Evolutionary conservation across 129 eudicot species (phyloP), one percentile per base, ranked within the genome.

Genomic region (Escallonia herrerae): DNA sequence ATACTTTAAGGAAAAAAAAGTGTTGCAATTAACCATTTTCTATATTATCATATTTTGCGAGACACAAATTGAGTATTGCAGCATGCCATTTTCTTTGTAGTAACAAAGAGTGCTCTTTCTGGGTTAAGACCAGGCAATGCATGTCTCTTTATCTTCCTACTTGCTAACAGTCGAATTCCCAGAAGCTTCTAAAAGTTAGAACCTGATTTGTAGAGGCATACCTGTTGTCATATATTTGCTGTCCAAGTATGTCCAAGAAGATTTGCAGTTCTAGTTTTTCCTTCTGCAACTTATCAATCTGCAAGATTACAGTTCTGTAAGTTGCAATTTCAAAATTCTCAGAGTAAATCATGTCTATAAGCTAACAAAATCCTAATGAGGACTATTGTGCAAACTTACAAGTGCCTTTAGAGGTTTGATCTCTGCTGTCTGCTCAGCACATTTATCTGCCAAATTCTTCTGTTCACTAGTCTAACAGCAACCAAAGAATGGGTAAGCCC

Each of bases 221-320:
- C 95, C 95, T 86, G 49, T 81, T 82, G 66, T 93, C 98, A 72
- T 83, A 78, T 59, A 84, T 85, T 68, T 84, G 83, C 70, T 88
- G 87, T 61, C 89, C 91, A 66, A 83, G 61, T 89, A 93, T 93
- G 76, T 93, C 96, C 72, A 93, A 73, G 54, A 81, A 79, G 44
- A 83, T 81, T 72, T 83, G 87, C 57, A 84, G 76, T 80, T 93
- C 98, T 71, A 75, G 66, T 56, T 80, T 81, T 65, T 88, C 86
- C 79, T 77, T 81, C 70, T 86, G 87, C 79, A 80, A 71, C 69
- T 75, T 88, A 81, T 88, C 95, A 79, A 79, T 73, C 98, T 93
- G 87, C 80, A 74, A 63, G 58, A 76, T 43, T 59, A 53, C 39
- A 55, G 15, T 50, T 15, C 40, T 52, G 62, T 57, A 55, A 74